phyloP scores from a whole-genome alignment of 805 yeast species.

The Pichia sporocuriosa region DNA sequence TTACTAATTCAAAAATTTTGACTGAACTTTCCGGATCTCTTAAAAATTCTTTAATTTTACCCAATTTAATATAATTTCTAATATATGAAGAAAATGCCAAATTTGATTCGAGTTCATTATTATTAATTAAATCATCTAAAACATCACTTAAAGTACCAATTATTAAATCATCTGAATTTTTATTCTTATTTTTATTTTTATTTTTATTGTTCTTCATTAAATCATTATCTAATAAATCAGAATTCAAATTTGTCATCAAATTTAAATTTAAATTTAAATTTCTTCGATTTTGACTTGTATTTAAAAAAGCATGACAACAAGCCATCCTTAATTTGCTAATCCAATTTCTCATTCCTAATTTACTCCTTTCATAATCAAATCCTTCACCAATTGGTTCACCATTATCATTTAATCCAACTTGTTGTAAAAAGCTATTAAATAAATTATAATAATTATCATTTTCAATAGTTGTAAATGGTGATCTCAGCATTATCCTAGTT shows the following conservation, averaged over 20 bases:
- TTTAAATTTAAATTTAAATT: too few relatives aligned
- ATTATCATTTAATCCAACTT: conserved; percentile 46
- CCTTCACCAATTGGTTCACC: conserved; percentile 44
- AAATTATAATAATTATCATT: conserved; percentile 71
- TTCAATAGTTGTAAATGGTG: conserved; percentile 78
- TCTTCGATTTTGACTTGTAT: conserved; percentile 9
- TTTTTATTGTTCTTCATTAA: conserved; percentile 9
- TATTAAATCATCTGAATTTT: conserved; percentile 18
- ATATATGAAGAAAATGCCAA: conserved; percentile 44
- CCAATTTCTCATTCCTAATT: conserved; percentile 58
- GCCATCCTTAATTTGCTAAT: conserved; percentile 62
- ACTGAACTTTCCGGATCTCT: conserved; percentile 48
- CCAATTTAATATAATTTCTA: conserved; percentile 47
- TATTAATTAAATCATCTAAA: conserved; percentile 53
- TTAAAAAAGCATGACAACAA: conserved; percentile 70
- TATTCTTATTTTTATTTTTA: conserved; percentile 7
- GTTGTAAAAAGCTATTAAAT: conserved; percentile 50
- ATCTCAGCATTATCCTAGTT: conserved; percentile 55
- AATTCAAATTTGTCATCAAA: too few relatives aligned
- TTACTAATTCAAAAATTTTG: conserved; percentile 36
- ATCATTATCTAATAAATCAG: conserved; percentile 5
- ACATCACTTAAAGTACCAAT: conserved; percentile 60
- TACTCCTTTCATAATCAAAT: conserved; percentile 41
- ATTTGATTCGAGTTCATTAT: conserved; percentile 43
- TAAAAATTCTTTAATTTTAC: conserved; percentile 58